A percentile compares a stretch with the other conserved stretches of the same genome.
These are phyloP conservation scores for Mangifera indica DNA, from an alignment of 345 rosid species.

Conservation along the genomic window DNA sequence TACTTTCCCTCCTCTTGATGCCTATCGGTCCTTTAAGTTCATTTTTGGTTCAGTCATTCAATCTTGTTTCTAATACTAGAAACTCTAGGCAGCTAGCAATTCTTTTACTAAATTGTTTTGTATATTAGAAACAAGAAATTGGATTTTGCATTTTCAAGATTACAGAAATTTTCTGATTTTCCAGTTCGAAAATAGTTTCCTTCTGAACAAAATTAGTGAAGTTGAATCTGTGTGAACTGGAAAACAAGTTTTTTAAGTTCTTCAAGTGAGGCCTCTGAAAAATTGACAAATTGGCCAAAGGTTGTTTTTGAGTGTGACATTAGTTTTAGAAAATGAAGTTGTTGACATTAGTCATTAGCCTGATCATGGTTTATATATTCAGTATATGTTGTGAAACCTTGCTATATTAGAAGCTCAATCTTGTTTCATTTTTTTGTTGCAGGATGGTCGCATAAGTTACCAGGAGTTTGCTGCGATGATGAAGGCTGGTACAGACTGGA, in stretches of 20 bases:
- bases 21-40: not conserved
- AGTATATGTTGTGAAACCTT: not conserved
- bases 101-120: not conserved
- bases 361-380: no score
- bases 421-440: constrained; percentile 5
- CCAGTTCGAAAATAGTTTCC: no score
- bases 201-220: no score
- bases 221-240: not conserved
- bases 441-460: constrained; percentile 88
- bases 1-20: not conserved
- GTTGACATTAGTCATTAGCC: not conserved
- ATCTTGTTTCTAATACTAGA: not conserved
- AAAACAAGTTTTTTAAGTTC: not conserved
- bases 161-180: no score
- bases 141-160: not conserved
- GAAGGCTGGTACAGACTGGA: constrained; percentile 97
- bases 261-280: no score
- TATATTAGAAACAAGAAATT: no score
- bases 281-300: no score
- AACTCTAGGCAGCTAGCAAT: not conserved
- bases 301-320: no score
- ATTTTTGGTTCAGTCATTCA: not conserved
- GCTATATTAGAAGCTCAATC: constrained; percentile 1
- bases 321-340: not conserved
- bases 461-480: constrained; percentile 85